phyloP scores from a whole-genome alignment of 2,329 filamentous ascomycete species.

The Akanthomyces muscarius region DNA sequence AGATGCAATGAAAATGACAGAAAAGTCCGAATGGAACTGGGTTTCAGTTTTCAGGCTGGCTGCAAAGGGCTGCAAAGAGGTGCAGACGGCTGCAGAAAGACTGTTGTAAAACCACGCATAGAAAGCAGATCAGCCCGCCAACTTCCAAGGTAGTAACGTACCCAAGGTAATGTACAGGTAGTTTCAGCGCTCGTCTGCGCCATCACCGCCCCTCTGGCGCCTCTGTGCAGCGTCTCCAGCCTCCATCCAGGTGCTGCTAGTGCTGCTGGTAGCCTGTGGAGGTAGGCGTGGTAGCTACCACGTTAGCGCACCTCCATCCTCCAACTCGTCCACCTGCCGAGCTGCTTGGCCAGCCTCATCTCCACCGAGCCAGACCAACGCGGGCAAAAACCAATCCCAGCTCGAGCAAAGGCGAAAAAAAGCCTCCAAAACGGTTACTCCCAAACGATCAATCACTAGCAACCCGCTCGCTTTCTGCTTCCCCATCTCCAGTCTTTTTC shows the following conservation, averaged over 20 bases:
- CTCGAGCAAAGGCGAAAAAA: not conserved
- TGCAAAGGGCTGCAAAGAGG: not conserved
- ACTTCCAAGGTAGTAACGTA: not conserved
- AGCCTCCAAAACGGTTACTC: not conserved
- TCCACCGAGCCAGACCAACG: slow-evolving; percentile 8
- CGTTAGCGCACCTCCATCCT: no score
- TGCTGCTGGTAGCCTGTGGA: not conserved
- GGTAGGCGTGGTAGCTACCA: no score
- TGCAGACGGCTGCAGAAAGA: not conserved
- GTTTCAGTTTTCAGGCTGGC: not conserved
- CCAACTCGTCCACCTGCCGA: not conserved
- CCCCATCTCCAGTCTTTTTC: slow-evolving; percentile 11
- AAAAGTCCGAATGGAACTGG: not conserved
- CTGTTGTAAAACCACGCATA: not conserved
- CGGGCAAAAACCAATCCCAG: slow-evolving; percentile 1
- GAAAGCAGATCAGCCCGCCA: not conserved
- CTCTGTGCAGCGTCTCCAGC: not conserved
- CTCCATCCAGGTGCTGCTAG: not conserved
- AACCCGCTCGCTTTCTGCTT: not conserved
- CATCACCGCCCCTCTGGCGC: no score
- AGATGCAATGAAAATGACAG: not conserved
- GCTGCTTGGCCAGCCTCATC: slow-evolving; percentile 8
- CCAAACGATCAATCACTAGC: slow-evolving; percentile 3
- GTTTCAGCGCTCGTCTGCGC: not conserved
- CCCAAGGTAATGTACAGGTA: not conserved